These are phyloP conservation scores for Phyllostachys edulis DNA, from an alignment of 176 grass and related monocot species.

Conservation along the genomic window DNA sequence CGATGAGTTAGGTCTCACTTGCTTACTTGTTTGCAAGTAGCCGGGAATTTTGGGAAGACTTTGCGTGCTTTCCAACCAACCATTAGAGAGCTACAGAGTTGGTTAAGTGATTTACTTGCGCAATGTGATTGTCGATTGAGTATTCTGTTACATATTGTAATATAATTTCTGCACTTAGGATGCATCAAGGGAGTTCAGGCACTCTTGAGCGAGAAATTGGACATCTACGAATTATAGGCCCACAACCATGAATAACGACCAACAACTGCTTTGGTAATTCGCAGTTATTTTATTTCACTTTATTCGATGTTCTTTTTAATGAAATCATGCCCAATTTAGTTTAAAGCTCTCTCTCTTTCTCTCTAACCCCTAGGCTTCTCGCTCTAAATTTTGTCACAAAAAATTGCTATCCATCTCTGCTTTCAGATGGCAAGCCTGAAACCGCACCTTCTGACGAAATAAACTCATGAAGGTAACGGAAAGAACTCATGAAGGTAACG, in stretches of 20 bases:
- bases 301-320: constrained; percentile 17
- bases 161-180: constrained; percentile 52
- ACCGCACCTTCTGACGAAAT: constrained; percentile 32
- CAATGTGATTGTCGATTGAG: background rate
- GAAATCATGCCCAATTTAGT: background rate
- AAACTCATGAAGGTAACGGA: no score
- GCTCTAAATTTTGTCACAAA: background rate
- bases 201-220: constrained; percentile 94
- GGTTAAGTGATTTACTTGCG: constrained; percentile 29
- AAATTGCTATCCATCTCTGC: constrained; percentile 24
- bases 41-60: constrained; percentile 88
- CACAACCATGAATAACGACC: constrained; percentile 36
- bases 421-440: constrained; percentile 68
- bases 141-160: constrained; percentile 12
- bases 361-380: background rate
- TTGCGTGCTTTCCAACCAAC: constrained; percentile 94
- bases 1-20: background rate
- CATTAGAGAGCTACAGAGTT: constrained; percentile 92
- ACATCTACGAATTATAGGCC: constrained; percentile 57
- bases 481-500: constrained; percentile 87
- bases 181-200: constrained; percentile 95
- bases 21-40: constrained; percentile 54
- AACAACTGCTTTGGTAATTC: constrained; percentile 45
- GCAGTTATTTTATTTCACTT: constrained; percentile 54
- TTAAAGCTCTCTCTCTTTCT: background rate